phyloP scores from a whole-genome alignment of 2,329 filamentous ascomycete species.

The Nothophaeocryptopus gaeumannii region DNA sequence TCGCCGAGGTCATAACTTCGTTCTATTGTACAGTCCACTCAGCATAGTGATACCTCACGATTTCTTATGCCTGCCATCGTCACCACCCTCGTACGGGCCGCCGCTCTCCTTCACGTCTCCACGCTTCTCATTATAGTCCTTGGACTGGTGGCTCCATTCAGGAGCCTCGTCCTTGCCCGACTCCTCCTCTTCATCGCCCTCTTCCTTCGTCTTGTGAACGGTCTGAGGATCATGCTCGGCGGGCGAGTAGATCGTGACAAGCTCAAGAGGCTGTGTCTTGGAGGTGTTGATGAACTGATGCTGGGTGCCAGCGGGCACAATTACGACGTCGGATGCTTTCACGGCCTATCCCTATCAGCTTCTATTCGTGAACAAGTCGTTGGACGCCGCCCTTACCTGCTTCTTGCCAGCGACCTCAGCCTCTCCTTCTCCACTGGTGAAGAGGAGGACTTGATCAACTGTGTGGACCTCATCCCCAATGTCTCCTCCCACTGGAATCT shows the following conservation, averaged over 20 bases:
- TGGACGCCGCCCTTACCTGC: conserved; percentile 37
- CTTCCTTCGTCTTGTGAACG: conserved; percentile 62
- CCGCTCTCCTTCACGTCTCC: conserved; percentile 52
- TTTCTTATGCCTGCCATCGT: conserved; percentile 37
- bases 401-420: conserved; percentile 60
- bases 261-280: conserved; percentile 56
- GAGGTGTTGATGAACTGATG: conserved; percentile 63
- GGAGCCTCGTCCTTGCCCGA: conserved; percentile 60
- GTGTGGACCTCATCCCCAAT: conserved; percentile 67
- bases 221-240: conserved; percentile 60
- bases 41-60: conserved; percentile 5
- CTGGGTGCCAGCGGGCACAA: conserved; percentile 64
- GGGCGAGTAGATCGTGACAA: conserved; percentile 63
- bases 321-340: conserved; percentile 56
- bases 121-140: conserved; percentile 56
- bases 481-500: conserved; percentile 60
- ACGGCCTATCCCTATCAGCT: conserved; percentile 39
- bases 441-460: conserved; percentile 64
- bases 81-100: conserved; percentile 36
- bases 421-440: conserved; percentile 58
- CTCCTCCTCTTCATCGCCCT: conserved; percentile 62
- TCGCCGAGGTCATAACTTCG: too few species aligned
- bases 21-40: too few species aligned
- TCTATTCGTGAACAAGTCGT: not conserved
- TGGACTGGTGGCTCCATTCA: conserved; percentile 56